These are phyloP conservation scores for Trichosanthes truncata DNA, from an alignment of 306 rosid genomes.

Conservation along the genomic window DNA sequence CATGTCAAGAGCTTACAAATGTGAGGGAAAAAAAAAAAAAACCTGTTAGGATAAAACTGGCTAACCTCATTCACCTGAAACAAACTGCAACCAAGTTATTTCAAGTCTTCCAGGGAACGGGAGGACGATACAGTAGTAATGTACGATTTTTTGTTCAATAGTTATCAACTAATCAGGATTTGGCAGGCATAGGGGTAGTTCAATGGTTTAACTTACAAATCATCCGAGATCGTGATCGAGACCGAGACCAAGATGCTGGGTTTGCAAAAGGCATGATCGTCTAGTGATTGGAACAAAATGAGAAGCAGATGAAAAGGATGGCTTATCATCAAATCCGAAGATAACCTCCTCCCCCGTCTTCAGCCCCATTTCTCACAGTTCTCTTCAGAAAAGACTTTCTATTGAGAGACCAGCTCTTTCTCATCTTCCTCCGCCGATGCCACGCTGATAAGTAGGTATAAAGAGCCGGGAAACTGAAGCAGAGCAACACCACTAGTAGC, in stretches of 20 bases:
- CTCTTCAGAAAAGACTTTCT: slow-evolving; percentile 63
- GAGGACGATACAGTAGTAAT: not conserved
- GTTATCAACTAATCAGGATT: not conserved
- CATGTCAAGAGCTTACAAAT: slow-evolving; percentile 24
- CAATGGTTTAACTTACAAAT: not conserved
- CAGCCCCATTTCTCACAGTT: slow-evolving; percentile 27
- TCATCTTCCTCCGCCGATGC: slow-evolving; percentile 30
- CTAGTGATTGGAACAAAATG: not conserved
- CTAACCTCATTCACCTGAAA: slow-evolving; percentile 5
- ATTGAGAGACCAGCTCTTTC: slow-evolving; percentile 69
- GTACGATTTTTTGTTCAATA: not conserved
- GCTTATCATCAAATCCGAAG: slow-evolving; percentile 49
- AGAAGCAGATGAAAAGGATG: not conserved
- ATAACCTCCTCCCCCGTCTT: slow-evolving; percentile 63
- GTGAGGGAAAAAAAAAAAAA: not conserved
- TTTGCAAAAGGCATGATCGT: not conserved
- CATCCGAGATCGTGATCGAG: not conserved
- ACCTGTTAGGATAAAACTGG: slow-evolving; percentile 16
- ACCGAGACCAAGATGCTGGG: not conserved
- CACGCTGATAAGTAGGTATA: slow-evolving; percentile 43
- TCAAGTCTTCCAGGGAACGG: slow-evolving; percentile 8
- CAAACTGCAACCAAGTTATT: slow-evolving; percentile 1
- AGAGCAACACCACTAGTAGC: slow-evolving; percentile 56
- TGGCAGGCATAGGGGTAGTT: not conserved
- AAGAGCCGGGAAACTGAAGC: slow-evolving; percentile 73